Conservation (phyloP, 192 early-diverging fungal genomes). For the Backusella macrospora region DNA sequence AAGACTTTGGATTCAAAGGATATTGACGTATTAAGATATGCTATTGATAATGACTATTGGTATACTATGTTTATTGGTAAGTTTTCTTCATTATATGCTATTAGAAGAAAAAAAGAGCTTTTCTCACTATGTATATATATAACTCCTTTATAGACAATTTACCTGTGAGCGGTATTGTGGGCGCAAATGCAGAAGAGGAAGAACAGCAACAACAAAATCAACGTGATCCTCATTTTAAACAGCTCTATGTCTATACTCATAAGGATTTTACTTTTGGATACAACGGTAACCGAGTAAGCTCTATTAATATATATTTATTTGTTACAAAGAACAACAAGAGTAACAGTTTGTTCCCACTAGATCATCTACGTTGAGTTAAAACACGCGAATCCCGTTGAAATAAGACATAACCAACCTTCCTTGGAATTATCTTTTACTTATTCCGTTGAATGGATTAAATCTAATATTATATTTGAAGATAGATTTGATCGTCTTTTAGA, state of each 20-base stretch:
- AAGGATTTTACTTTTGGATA: slow-evolving; percentile 62
- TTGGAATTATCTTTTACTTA: slow-evolving; percentile 68
- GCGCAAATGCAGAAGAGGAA: slow-evolving; percentile 41
- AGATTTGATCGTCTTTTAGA: slow-evolving; percentile 72
- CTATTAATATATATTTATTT: neutral
- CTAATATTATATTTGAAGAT: slow-evolving; percentile 56
- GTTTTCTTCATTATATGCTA: slow-evolving; percentile 20
- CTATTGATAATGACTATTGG: slow-evolving; percentile 66
- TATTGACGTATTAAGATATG: slow-evolving; percentile 63
- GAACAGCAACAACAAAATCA: neutral
- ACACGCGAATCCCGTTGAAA: slow-evolving; percentile 37
- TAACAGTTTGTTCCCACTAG: slow-evolving; percentile 25
- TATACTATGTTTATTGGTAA: slow-evolving; percentile 65
- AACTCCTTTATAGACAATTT: slow-evolving; percentile 53
- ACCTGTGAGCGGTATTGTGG: slow-evolving; percentile 57
- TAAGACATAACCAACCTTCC: slow-evolving; percentile 29
- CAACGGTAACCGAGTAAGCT: slow-evolving; percentile 58
- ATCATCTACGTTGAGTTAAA: slow-evolving; percentile 56
- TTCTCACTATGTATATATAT: slow-evolving; percentile 33
- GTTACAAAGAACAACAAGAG: neutral
- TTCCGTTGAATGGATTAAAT: slow-evolving; percentile 65
- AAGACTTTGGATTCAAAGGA: slow-evolving; percentile 45
- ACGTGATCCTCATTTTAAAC: slow-evolving; percentile 16
- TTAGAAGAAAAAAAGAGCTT: neutral
- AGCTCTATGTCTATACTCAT: slow-evolving; percentile 61